Percentiles rank a stretch among this genome's conserved stretches.
Evolutionary conservation across 208 protist genomes (phyloP).

Genomic region (Jaenimonas drosophilae): DNA sequence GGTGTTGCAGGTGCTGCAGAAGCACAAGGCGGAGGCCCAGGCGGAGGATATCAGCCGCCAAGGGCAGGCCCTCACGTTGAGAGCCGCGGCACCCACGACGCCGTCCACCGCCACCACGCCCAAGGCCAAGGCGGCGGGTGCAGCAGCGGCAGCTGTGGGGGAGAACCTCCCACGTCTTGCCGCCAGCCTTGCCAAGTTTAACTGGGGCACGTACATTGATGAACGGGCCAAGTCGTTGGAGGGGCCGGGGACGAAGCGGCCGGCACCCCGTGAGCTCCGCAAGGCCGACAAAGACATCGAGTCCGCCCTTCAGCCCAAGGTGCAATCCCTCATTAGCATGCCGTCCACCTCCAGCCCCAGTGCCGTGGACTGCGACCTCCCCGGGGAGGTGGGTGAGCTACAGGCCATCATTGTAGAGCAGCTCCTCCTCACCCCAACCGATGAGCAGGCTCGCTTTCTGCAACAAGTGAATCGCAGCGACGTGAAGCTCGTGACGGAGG

Average conservation of each 20-base stretch:
- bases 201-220: conserved; percentile 34
- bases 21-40: conserved; percentile 35
- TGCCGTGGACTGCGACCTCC: conserved; percentile 71
- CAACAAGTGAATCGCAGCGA: conserved; percentile 74
- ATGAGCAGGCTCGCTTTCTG: conserved; percentile 57
- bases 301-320: conserved; percentile 43
- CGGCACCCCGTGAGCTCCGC: conserved; percentile 19
- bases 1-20: conserved; percentile 35
- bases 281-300: conserved; percentile 64
- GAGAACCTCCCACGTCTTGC: not conserved
- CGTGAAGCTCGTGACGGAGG: conserved; percentile 59
- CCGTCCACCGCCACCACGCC: not conserved
- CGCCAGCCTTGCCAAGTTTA: conserved; percentile 10
- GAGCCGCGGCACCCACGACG: conserved; percentile 63
- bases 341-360: conserved; percentile 22
- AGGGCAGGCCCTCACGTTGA: conserved; percentile 58
- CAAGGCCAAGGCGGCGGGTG: not conserved
- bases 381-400: conserved; percentile 47
- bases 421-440: conserved; percentile 59
- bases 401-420: conserved; percentile 82
- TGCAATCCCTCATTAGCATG: conserved; percentile 51
- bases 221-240: conserved; percentile 9
- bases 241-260: conserved; percentile 9
- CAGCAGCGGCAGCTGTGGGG: not conserved
- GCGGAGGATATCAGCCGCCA: conserved; percentile 69